phyloP scores from a whole-genome alignment of 345 rosid genomes.

The Litchi chinensis region DNA sequence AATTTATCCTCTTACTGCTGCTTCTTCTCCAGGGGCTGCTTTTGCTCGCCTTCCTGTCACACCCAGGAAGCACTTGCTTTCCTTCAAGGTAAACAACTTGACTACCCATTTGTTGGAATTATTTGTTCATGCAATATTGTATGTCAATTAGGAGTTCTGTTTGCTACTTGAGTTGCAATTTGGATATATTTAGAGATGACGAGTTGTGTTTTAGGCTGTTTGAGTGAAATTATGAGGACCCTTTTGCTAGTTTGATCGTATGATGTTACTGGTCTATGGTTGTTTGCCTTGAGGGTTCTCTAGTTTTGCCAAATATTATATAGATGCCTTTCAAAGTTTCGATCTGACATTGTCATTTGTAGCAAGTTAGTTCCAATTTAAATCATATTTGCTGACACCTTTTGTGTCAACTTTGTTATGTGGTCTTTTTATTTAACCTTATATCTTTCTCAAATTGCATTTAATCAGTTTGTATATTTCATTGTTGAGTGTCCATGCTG shows the following conservation, averaged over 20 bases:
- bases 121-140: neutral
- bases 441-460: neutral
- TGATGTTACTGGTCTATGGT: neutral
- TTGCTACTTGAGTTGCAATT: neutral
- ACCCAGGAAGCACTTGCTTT: constrained; percentile 40
- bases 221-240: neutral
- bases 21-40: constrained; percentile 26
- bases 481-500: neutral
- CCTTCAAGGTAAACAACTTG: constrained; percentile 47
- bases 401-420: neutral
- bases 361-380: neutral
- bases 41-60: constrained; percentile 28
- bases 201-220: neutral
- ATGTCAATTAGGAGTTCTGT: neutral
- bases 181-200: neutral
- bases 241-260: neutral
- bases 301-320: neutral
- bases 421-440: neutral
- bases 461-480: neutral
- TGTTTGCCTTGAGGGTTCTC: neutral
- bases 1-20: constrained; percentile 35
- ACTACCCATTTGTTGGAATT: constrained; percentile 13
- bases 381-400: neutral
- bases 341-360: neutral
- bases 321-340: neutral